Evolutionary conservation across 2,329 filamentous ascomycete genomes (phyloP).

Genomic region (Colletotrichum nymphaeae): DNA sequence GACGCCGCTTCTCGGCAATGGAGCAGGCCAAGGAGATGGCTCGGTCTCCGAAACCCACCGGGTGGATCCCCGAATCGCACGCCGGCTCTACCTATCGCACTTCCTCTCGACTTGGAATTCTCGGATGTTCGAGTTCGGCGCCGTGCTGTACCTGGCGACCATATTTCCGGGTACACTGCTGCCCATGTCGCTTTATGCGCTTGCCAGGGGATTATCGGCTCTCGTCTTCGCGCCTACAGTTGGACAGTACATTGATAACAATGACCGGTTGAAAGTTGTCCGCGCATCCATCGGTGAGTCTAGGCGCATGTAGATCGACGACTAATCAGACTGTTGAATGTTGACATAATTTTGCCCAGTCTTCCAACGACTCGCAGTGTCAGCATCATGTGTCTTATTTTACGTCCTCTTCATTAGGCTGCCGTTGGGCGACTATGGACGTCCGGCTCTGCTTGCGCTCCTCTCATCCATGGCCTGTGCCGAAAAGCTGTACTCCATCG

Average conservation of each 20-base stretch:
- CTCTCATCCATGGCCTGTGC: conserved; percentile 54
- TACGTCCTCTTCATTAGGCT: conserved; percentile 12
- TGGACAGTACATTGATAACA: conserved; percentile 61
- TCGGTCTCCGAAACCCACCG: background rate
- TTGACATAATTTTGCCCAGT: conserved; percentile 34
- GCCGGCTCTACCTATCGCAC: conserved; percentile 55
- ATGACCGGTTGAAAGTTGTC: conserved; percentile 49
- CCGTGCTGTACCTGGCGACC: conserved; percentile 55
- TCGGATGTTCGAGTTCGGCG: conserved; percentile 60
- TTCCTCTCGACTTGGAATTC: conserved; percentile 61
- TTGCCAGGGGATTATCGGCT: conserved; percentile 20
- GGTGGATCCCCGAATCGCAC: background rate
- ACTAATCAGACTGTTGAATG: rapidly evolving
- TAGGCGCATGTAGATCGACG: no score
- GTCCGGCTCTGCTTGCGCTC: background rate
- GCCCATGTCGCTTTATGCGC: conserved; percentile 66
- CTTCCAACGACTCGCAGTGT: conserved; percentile 34
- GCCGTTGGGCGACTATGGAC: background rate
- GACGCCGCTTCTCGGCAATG: background rate
- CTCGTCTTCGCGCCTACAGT: conserved; percentile 51
- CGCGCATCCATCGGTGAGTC: conserved; percentile 45
- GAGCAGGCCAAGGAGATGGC: background rate
- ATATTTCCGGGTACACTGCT: conserved; percentile 61
- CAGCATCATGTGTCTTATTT: conserved; percentile 24
- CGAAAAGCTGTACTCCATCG: conserved; percentile 74